Evolutionary conservation across 805 yeast species (phyloP), one percentile per base, ranked within the genome.

Genomic region (Clavispora vitiphila): DNA sequence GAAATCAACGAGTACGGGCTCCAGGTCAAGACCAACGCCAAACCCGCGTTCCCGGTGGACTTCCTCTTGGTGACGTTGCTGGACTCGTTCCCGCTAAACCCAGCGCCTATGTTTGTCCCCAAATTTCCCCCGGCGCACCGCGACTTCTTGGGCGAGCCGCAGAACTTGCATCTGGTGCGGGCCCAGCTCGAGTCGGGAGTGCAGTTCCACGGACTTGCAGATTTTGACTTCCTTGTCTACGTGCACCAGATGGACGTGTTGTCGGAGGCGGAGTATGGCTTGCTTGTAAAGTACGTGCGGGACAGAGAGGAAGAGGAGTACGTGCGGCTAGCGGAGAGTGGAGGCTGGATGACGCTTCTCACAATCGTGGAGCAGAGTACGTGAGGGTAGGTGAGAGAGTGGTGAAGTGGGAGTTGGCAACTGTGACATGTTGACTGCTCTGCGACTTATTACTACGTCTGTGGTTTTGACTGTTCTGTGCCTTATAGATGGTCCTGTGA

Each of bases 1-100:
- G 81, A 78, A 58, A 75, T 78, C 45, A 93, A 93, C 58, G 97
- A 93, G 64, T 93, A 93, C 64, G 86, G 86, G 4, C 67, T 88
- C 23, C 80, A 87, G 27, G 95, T 93, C n/a, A 88, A 88, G 54
- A 78, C 80, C 32, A 84, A 86, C 57, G 63, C 63, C 39, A 58
- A 58, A 42, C 63, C 63, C 3, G 54, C 60, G 3, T 57, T 58
- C 25, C 63, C 63, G 2, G 59, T 58, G 8, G 63, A 58, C 39
- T 58, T 51, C 38, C 47, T 58, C 95, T 64, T 93, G 40, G 95
- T 91, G 1, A 82, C 96, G 2, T 65, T 91, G 47, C 83, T 95
- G 5, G 98, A 93, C 61, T 96, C 98, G 3, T 91, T 93, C 74
- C 96, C 96, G 1, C 77, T 80, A 47, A 67, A 70, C 0, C 73